Percentiles rank a stretch among this genome's conserved stretches.
Evolutionary conservation across 495 filamentous ascomycete species (phyloP).

Genomic region (Cairneyella variabilis): DNA sequence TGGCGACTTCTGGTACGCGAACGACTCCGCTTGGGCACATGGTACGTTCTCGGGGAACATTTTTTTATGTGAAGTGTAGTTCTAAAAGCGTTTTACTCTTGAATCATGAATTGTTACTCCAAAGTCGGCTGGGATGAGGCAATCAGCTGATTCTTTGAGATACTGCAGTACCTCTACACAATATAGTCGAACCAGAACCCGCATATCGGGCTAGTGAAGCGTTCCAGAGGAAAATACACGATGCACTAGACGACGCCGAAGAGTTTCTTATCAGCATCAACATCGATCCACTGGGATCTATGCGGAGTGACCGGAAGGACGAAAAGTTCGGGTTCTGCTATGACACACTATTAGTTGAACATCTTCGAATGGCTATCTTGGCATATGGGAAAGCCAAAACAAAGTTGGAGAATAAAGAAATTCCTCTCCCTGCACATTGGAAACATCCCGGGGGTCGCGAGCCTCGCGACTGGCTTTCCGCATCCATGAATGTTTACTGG

Average conservation of each 20-base stretch:
- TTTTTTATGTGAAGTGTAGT: too few relatives aligned
- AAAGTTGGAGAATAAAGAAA: too few relatives aligned
- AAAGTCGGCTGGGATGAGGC: too few relatives aligned
- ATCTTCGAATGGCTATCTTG: slow-evolving; percentile 4
- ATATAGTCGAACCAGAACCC: neutral
- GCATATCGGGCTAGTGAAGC: neutral
- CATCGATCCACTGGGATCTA: neutral
- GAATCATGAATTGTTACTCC: too few relatives aligned
- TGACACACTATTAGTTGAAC: slow-evolving; percentile 6
- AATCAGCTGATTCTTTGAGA: too few relatives aligned
- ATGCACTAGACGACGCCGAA: neutral
- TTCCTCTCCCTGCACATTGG: too few relatives aligned
- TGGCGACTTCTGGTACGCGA: neutral
- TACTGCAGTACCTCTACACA: neutral
- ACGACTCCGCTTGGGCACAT: slow-evolving; percentile 5
- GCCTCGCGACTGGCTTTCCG: too few relatives aligned
- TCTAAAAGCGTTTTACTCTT: too few relatives aligned
- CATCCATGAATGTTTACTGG: too few relatives aligned
- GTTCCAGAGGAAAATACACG: neutral
- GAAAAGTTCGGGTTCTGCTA: neutral
- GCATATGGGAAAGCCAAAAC: neutral
- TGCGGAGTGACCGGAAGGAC: neutral
- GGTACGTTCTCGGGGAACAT: too few relatives aligned
- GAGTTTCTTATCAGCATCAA: neutral
- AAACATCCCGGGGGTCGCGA: too few relatives aligned